Conservation (phyloP, 1,139 yeast genomes). For the Chernovozyma sophiae-reginae region DNA sequence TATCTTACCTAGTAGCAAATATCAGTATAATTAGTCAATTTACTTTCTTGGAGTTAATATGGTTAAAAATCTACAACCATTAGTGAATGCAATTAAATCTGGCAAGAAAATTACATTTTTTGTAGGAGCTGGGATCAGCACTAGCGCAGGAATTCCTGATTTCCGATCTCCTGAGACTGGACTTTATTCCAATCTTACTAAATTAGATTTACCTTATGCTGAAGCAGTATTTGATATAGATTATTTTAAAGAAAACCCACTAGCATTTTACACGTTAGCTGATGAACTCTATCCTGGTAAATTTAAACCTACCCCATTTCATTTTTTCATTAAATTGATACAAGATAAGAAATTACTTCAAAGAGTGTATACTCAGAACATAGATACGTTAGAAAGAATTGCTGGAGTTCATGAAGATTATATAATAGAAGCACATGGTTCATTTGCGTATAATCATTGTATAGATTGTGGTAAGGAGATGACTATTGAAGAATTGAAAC, state of each 20-base stretch:
- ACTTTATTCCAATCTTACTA: slow-evolving; percentile 72
- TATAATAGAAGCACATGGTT: slow-evolving; percentile 91
- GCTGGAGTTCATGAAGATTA: slow-evolving; percentile 68
- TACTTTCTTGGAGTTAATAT: no score
- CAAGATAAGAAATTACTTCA: slow-evolving; percentile 59
- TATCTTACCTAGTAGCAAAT: no score
- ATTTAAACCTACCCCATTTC: slow-evolving; percentile 79
- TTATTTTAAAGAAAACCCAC: slow-evolving; percentile 68
- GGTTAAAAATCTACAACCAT: slow-evolving; percentile 13
- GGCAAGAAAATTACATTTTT: slow-evolving; percentile 42
- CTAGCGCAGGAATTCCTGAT: slow-evolving; percentile 92
- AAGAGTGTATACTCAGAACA: slow-evolving; percentile 86
- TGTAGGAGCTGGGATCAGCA: slow-evolving; percentile 92
- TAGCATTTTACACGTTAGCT: slow-evolving; percentile 81
- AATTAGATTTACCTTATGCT: slow-evolving; percentile 77
- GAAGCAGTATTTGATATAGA: slow-evolving; percentile 94
- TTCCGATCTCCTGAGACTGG: slow-evolving; percentile 93
- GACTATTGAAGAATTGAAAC: slow-evolving; percentile 46
- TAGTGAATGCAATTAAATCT: slow-evolving; percentile 19
- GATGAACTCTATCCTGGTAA: slow-evolving; percentile 85
- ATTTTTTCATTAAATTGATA: slow-evolving; percentile 60
- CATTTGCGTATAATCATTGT: slow-evolving; percentile 82
- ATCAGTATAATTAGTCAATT: no score
- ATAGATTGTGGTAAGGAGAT: slow-evolving; percentile 64
- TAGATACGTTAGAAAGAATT: slow-evolving; percentile 82